Conservation (phyloP, 2,329 filamentous ascomycete genomes). For the Cryphonectria japonica region DNA sequence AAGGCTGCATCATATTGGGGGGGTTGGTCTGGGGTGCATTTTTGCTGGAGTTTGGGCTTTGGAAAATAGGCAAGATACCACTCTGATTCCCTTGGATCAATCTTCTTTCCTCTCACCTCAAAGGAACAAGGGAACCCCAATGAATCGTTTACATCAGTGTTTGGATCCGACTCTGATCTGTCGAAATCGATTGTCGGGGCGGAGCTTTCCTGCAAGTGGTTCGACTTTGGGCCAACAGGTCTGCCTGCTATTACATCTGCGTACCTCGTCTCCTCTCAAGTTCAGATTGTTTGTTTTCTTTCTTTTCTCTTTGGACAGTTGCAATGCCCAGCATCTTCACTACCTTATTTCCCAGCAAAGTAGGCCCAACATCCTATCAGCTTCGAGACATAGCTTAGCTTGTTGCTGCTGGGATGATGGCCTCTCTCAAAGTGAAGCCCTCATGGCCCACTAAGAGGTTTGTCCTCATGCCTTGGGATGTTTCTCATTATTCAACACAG, state of each 20-base stretch:
- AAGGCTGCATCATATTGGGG: not conserved
- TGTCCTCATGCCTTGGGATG: not conserved
- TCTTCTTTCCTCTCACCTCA: not conserved
- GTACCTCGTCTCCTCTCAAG: not conserved
- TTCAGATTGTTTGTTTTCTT: not conserved
- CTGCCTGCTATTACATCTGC: not conserved
- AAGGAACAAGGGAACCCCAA: not conserved
- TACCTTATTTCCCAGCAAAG: not conserved
- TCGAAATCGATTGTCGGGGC: not conserved
- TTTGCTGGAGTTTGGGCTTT: conserved; percentile 8
- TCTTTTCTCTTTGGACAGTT: not conserved
- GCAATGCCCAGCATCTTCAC: too few species aligned
- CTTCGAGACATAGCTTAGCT: not conserved
- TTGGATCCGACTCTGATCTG: not conserved
- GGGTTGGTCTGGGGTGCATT: conserved; percentile 5
- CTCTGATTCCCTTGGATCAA: conserved; percentile 12
- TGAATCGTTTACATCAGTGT: not conserved
- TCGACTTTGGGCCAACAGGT: not conserved
- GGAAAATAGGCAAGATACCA: conserved; percentile 26
- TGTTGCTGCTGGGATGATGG: not conserved
- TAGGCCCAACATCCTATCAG: not conserved
- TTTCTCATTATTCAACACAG: not conserved
- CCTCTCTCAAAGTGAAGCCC: not conserved
- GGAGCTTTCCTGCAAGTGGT: not conserved
- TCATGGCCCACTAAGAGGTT: not conserved